These are phyloP conservation scores for Thelonectria olida DNA, from an alignment of 2,329 filamentous ascomycete species.

Conservation along the genomic window DNA sequence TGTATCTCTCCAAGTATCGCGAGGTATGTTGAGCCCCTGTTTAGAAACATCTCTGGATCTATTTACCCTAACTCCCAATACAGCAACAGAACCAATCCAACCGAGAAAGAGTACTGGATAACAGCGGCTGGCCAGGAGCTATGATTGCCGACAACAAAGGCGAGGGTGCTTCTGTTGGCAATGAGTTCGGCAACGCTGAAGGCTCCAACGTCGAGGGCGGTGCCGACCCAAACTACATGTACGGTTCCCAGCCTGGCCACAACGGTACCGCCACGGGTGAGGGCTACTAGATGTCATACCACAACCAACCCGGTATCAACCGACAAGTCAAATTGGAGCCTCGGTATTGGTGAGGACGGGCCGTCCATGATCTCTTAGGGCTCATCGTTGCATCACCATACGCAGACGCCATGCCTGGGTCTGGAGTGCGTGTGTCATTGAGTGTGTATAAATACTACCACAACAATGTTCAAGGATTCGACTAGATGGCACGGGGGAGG, in stretches of 20 bases:
- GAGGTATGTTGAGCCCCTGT: conserved; percentile 73
- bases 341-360: not conserved
- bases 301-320: not conserved
- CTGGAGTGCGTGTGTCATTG: conserved; percentile 5
- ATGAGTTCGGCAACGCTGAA: conserved; percentile 57
- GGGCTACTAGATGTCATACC: conserved; percentile 52
- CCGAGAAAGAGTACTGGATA: conserved; percentile 50
- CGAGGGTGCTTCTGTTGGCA: conserved; percentile 40
- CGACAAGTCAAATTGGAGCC: not conserved
- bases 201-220: conserved; percentile 52
- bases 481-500: conserved; percentile 23
- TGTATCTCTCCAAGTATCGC: conserved; percentile 96
- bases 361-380: not conserved
- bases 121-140: conserved; percentile 41
- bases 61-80: conserved; percentile 17
- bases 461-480: conserved; percentile 15
- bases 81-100: conserved; percentile 55
- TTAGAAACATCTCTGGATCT: not conserved
- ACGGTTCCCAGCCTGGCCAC: conserved; percentile 63
- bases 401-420: conserved; percentile 4
- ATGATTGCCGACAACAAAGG: conserved; percentile 47
- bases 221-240: conserved; percentile 59
- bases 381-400: not conserved
- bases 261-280: conserved; percentile 66
- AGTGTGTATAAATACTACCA: conserved; percentile 26